Conservation (phyloP, 2,329 filamentous ascomycete genomes). For the Neonectria coccinea region DNA sequence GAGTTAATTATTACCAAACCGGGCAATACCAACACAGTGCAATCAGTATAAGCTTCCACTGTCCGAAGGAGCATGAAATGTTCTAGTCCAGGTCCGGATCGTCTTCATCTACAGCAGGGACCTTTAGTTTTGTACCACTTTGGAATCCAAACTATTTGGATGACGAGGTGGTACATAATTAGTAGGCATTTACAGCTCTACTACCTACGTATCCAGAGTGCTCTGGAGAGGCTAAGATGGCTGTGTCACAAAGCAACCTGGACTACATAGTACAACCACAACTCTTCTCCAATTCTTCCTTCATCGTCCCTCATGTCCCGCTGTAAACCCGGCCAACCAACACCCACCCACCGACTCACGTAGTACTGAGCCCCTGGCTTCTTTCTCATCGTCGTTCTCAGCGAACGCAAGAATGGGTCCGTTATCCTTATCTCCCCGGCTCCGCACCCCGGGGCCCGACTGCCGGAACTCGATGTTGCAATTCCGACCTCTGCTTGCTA, state of each 20-base stretch:
- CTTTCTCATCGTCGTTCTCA: background rate
- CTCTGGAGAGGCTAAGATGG: too few species aligned
- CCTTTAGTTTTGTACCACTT: background rate
- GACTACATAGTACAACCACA: too few species aligned
- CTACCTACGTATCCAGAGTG: too few species aligned
- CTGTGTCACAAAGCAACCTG: too few species aligned
- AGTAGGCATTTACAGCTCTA: too few species aligned
- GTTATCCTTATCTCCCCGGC: slow-evolving; percentile 8
- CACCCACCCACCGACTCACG: slow-evolving; percentile 1
- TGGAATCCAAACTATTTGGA: too few species aligned
- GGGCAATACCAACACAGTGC: too few species aligned
- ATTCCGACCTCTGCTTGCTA: slow-evolving; percentile 31
- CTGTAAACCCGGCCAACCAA: slow-evolving; percentile 15
- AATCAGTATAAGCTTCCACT: too few species aligned
- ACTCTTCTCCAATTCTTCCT: too few species aligned
- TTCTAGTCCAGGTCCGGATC: too few species aligned
- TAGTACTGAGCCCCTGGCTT: background rate
- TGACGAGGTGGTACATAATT: too few species aligned
- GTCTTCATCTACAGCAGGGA: background rate
- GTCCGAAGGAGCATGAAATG: too few species aligned
- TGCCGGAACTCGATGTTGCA: slow-evolving; percentile 23
- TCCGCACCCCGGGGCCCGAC: slow-evolving; percentile 12
- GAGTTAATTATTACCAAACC: background rate
- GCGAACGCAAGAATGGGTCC: slow-evolving; percentile 4
- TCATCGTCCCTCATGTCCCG: background rate